Evolutionary conservation across 2,329 filamentous ascomycete species (phyloP).

Genomic region (Chalara sp.): DNA sequence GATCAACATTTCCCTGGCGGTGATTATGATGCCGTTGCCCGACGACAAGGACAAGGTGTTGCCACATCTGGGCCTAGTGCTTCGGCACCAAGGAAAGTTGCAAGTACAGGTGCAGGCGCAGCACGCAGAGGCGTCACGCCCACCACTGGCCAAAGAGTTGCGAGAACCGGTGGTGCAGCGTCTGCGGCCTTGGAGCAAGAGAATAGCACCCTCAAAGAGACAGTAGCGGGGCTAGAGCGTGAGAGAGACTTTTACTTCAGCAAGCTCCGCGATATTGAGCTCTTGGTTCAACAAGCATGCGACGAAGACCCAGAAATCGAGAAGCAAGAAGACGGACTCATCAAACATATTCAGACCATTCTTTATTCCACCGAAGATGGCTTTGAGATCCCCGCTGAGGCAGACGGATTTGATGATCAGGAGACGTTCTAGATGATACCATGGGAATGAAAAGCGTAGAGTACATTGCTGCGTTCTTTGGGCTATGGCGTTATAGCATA

Average conservation of each 20-base stretch:
- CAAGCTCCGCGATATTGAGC: slow-evolving; percentile 94
- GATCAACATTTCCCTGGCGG: slow-evolving; percentile 96
- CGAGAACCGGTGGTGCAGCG: slow-evolving; percentile 45
- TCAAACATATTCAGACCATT: slow-evolving; percentile 95
- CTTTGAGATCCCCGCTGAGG: slow-evolving; percentile 82
- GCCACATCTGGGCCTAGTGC: slow-evolving; percentile 34
- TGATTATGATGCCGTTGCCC: slow-evolving; percentile 85
- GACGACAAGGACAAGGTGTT: slow-evolving; percentile 71
- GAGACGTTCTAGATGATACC: slow-evolving; percentile 60
- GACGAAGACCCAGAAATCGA: slow-evolving; percentile 90
- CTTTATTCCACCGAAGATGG: slow-evolving; percentile 93
- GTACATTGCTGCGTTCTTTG: slow-evolving; percentile 15
- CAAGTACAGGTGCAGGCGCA: slow-evolving; percentile 39
- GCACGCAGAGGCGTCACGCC: slow-evolving; percentile 37
- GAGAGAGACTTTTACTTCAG: slow-evolving; percentile 99
- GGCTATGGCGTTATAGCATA: slow-evolving; percentile 16
- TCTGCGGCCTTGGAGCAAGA: slow-evolving; percentile 73
- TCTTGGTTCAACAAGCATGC: slow-evolving; percentile 86
- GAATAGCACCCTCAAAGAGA: slow-evolving; percentile 87
- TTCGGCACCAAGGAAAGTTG: slow-evolving; percentile 34
- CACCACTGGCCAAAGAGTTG: slow-evolving; percentile 36
- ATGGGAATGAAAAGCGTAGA: slow-evolving; percentile 13
- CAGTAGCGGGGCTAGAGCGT: slow-evolving; percentile 86
- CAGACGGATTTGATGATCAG: slow-evolving; percentile 61
- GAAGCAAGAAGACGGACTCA: slow-evolving; percentile 83